Conservation (phyloP, 495 filamentous ascomycete genomes). For the Parmelia sp. region DNA sequence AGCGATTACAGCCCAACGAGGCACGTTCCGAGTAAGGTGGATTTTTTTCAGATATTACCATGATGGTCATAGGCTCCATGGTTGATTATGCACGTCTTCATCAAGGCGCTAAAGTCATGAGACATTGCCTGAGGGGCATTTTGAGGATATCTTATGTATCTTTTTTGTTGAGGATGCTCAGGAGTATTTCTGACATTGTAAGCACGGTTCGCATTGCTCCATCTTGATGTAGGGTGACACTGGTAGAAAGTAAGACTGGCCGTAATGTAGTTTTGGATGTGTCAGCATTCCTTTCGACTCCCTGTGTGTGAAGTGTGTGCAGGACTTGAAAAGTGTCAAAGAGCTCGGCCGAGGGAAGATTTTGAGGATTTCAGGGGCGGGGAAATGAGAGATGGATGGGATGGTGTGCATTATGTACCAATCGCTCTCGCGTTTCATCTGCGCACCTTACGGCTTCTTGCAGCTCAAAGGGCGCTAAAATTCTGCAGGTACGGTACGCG, state of each 20-base stretch:
- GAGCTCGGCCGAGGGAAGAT: background rate
- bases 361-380: background rate
- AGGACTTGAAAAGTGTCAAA: too few relatives aligned
- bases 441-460: background rate
- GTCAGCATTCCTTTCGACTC: background rate
- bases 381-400: background rate
- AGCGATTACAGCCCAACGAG: background rate
- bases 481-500: conserved; percentile 3
- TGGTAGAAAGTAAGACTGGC: background rate
- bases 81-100: background rate
- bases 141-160: background rate
- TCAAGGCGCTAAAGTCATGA: background rate
- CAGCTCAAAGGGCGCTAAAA: conserved; percentile 1
- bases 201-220: background rate
- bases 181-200: background rate
- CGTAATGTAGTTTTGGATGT: background rate
- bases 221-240: background rate
- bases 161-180: background rate
- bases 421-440: background rate
- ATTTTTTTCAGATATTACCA: background rate
- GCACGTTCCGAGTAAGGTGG: background rate
- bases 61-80: background rate
- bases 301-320: too few relatives aligned
- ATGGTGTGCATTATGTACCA: background rate
- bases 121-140: background rate